These are phyloP conservation scores for Citropsis articulata DNA, from an alignment of 345 rosid species.

Conservation along the genomic window DNA sequence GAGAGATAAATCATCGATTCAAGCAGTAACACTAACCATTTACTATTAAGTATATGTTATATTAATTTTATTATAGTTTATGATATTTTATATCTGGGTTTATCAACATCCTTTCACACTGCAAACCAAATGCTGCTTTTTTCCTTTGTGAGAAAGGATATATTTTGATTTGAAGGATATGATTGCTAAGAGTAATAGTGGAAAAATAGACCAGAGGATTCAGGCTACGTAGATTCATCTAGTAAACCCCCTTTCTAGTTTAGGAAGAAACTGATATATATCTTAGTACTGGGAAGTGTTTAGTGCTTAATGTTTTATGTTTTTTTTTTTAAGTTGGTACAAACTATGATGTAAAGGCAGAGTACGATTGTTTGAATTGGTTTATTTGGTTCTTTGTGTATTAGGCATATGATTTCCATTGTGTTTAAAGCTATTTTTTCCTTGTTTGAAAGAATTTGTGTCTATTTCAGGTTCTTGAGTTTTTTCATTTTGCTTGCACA, in stretches of 20 bases:
- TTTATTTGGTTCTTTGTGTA: no score
- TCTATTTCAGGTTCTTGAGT: constrained; percentile 73
- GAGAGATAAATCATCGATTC: no score
- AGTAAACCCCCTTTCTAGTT: not conserved
- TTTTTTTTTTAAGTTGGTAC: constrained; percentile 6
- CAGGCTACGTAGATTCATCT: not conserved
- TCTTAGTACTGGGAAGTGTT: not conserved
- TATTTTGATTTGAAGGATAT: constrained; percentile 6
- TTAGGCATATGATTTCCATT: no score
- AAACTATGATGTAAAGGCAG: constrained; percentile 96
- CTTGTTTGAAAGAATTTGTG: not conserved
- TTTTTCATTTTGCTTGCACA: constrained; percentile 95
- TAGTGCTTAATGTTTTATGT: not conserved
- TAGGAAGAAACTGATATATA: not conserved
- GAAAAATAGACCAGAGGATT: not conserved
- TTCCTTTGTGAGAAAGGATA: not conserved
- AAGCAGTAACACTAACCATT: no score
- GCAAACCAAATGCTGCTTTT: not conserved
- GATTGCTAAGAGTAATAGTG: not conserved
- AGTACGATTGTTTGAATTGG: constrained; percentile 40
- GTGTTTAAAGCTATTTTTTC: no score
- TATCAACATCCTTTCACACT: not conserved
- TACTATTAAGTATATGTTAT: no score
- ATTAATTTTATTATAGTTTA: no score
- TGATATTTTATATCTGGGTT: not conserved